These are phyloP conservation scores for Collybia sordida DNA, from an alignment of 768 basidiomycete genomes.

Conservation along the genomic window DNA sequence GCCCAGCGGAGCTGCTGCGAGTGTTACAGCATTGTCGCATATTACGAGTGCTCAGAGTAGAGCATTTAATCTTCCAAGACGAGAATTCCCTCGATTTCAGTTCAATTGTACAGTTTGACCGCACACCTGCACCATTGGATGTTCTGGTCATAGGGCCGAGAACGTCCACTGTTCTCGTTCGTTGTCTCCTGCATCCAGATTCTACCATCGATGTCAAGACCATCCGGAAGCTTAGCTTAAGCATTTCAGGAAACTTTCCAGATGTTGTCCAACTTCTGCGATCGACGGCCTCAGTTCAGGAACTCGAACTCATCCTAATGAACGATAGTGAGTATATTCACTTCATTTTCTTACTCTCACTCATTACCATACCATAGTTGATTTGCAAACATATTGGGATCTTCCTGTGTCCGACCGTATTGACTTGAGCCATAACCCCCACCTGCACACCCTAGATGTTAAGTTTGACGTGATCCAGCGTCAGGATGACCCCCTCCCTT, in stretches of 20 bases:
- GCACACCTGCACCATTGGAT: slow-evolving; percentile 15
- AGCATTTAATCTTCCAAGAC: slow-evolving; percentile 15
- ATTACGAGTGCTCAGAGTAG: slow-evolving; percentile 18
- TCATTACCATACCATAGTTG: slow-evolving; percentile 2
- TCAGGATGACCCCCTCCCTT: slow-evolving; percentile 26
- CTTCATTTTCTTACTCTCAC: neutral
- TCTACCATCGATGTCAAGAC: slow-evolving; percentile 15
- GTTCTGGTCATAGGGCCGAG: slow-evolving; percentile 22
- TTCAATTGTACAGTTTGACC: neutral
- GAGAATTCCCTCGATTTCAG: neutral
- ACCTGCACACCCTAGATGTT: slow-evolving; percentile 19
- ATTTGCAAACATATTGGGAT: slow-evolving; percentile 19
- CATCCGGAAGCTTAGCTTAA: slow-evolving; percentile 21
- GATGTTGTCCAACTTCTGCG: slow-evolving; percentile 23
- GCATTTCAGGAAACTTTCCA: slow-evolving; percentile 24
- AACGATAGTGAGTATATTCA: slow-evolving; percentile 16
- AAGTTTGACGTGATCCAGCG: slow-evolving; percentile 26
- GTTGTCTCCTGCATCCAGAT: slow-evolving; percentile 19
- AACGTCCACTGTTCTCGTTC: slow-evolving; percentile 21
- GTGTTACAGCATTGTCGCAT: slow-evolving; percentile 15
- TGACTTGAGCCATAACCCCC: slow-evolving; percentile 21
- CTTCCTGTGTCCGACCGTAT: slow-evolving; percentile 17
- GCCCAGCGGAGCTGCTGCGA: slow-evolving; percentile 11
- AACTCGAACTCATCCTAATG: slow-evolving; percentile 24
- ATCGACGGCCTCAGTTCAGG: slow-evolving; percentile 17